Evolutionary conservation across 306 rosid genomes (phyloP).

Genomic region (Gynostemma pentaphyllum): DNA sequence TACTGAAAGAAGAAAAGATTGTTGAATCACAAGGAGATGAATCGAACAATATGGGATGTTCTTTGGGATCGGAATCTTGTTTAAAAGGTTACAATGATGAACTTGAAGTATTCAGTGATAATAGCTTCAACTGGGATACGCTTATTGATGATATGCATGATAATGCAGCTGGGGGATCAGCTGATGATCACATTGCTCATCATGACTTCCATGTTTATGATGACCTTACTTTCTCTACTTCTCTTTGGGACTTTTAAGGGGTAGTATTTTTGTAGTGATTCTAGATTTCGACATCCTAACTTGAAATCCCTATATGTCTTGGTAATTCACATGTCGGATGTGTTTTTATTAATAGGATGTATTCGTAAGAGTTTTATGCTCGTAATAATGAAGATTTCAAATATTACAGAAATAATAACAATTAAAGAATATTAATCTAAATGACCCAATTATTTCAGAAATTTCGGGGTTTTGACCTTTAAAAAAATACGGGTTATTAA

Average conservation of each 20-base stretch:
- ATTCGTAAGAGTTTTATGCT: too few species aligned
- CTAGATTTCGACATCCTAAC: too few species aligned
- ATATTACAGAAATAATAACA: too few species aligned
- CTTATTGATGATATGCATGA: conserved; percentile 66
- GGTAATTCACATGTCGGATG: too few species aligned
- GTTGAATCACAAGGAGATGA: conserved; percentile 26
- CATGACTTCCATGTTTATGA: conserved; percentile 40
- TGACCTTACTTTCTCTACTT: conserved; percentile 6
- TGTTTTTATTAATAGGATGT: too few species aligned
- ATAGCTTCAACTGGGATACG: conserved; percentile 62
- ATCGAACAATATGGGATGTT: conserved; percentile 17
- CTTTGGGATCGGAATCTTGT: conserved; percentile 30
- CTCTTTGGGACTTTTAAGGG: conserved; percentile 4
- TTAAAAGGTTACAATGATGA: conserved; percentile 26
- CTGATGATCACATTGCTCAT: conserved; percentile 18
- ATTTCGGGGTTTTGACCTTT: too few species aligned
- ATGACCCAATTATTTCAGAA: too few species aligned
- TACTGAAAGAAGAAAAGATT: conserved; percentile 38
- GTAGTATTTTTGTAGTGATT: too few species aligned
- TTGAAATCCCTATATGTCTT: too few species aligned
- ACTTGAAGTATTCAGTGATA: conserved; percentile 42
- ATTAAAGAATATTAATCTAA: too few species aligned
- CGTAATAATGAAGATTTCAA: too few species aligned
- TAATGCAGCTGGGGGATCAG: conserved; percentile 27
- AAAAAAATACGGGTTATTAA: too few species aligned